Percentiles rank a stretch among this genome's conserved stretches.
phyloP scores from a whole-genome alignment of 306 rosid species.

The Ormosia semicastrata region DNA sequence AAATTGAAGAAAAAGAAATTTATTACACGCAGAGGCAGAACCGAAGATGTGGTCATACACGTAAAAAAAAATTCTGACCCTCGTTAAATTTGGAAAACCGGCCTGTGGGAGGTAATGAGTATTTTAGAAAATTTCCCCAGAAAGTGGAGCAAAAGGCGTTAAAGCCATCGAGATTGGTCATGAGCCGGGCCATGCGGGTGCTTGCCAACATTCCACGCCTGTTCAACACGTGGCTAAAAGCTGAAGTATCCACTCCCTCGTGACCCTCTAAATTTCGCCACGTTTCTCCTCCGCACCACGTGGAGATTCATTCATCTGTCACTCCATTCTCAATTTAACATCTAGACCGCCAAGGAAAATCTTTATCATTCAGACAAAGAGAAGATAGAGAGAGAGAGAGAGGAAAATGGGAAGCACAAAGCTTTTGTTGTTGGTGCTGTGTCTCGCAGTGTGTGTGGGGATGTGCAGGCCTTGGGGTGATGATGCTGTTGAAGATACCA shows the following conservation, averaged over 20 bases:
- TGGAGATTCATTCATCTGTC: slow-evolving; percentile 22
- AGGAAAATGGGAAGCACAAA: slow-evolving; percentile 33
- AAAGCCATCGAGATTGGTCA: neutral
- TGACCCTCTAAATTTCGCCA: slow-evolving; percentile 33
- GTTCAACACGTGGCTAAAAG: slow-evolving; percentile 50
- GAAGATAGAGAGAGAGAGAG: neutral
- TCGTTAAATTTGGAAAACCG: neutral
- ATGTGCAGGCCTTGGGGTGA: slow-evolving; percentile 29
- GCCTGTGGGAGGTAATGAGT: no score
- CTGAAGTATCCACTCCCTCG: neutral
- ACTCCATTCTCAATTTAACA: neutral
- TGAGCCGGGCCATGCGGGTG: slow-evolving; percentile 21
- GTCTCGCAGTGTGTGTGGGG: slow-evolving; percentile 24
- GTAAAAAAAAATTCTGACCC: neutral
- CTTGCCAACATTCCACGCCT: neutral
- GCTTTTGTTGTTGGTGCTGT: slow-evolving; percentile 20
- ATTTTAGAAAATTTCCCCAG: no score
- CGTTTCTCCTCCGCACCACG: slow-evolving; percentile 50
- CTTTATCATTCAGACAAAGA: neutral
- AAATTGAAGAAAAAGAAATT: no score
- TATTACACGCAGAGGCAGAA: no score
- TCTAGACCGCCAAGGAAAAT: neutral
- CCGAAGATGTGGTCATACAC: neutral
- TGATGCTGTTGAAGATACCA: slow-evolving; percentile 17
- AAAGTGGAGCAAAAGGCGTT: slow-evolving; percentile 17